These are phyloP conservation scores for Cyanophora paradoxa DNA, from an alignment of 78 protist genomes.

Conservation along the genomic window DNA sequence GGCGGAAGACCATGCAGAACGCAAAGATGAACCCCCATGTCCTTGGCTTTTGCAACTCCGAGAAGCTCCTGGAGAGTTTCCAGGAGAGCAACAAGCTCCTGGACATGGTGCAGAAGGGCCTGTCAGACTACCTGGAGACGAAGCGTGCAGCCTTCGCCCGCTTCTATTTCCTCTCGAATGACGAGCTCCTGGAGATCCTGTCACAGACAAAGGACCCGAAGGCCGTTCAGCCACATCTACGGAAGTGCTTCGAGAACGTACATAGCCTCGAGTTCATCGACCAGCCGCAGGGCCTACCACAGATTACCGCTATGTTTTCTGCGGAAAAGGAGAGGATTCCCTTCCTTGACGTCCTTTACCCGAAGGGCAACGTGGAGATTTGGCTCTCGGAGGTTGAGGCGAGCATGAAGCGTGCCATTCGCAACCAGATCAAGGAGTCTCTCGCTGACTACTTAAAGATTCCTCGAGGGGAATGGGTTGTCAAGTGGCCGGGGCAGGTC, in stretches of 20 bases:
- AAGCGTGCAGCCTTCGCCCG: conserved; percentile 78
- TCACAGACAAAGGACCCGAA: conserved; percentile 64
- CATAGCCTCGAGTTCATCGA: conserved; percentile 24
- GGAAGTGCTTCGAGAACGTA: conserved; percentile 63
- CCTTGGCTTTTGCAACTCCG: conserved; percentile 34
- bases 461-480: conserved; percentile 47
- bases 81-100: conserved; percentile 54
- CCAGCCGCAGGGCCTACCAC: conserved; percentile 1
- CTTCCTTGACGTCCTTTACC: conserved; percentile 35
- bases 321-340: conserved; percentile 53
- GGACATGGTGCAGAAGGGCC: conserved; percentile 75
- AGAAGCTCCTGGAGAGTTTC: conserved; percentile 12
- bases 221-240: conserved; percentile 20
- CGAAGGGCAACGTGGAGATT: conserved; percentile 64
- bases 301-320: conserved; percentile 53
- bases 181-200: conserved; percentile 79
- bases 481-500: conserved; percentile 47
- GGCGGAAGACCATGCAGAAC: conserved; percentile 33
- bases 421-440: conserved; percentile 1
- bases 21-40: conserved; percentile 42
- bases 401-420: conserved; percentile 41
- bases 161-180: conserved; percentile 87
- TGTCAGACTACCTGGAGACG: conserved; percentile 73
- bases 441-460: conserved; percentile 14
- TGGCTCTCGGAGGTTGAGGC: conserved; percentile 58